A percentile compares a stretch with the other conserved stretches of the same genome.
phyloP scores from a whole-genome alignment of 176 grass and related monocot species.

The Carex littledalei region DNA sequence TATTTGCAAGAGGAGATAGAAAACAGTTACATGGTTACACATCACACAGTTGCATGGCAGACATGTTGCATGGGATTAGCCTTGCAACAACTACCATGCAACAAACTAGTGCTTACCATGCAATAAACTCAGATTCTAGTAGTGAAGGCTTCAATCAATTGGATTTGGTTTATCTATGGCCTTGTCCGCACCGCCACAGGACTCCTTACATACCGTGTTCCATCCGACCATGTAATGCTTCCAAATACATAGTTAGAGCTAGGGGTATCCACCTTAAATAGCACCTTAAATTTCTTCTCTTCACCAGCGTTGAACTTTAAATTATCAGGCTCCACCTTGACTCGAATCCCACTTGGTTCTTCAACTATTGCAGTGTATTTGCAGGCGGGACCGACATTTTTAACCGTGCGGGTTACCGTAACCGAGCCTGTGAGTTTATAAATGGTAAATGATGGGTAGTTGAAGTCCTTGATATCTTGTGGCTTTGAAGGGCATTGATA shows the following conservation, averaged over 20 bases:
- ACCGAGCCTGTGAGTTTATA: background rate
- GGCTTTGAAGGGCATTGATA: slow-evolving; percentile 40
- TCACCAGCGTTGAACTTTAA: slow-evolving; percentile 40
- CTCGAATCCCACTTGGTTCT: slow-evolving; percentile 39
- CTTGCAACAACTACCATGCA: too few relatives aligned
- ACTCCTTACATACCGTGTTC: slow-evolving; percentile 42
- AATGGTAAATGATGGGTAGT: slow-evolving; percentile 58
- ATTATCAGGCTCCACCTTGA: slow-evolving; percentile 33
- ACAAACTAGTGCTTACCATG: too few relatives aligned
- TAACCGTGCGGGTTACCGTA: slow-evolving; percentile 29
- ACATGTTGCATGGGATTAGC: too few relatives aligned
- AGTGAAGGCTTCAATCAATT: background rate
- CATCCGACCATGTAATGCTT: slow-evolving; percentile 50
- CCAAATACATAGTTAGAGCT: slow-evolving; percentile 37
- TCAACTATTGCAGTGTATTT: slow-evolving; percentile 36
- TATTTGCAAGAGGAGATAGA: too few relatives aligned
- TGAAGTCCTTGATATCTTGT: slow-evolving; percentile 37
- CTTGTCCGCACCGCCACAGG: slow-evolving; percentile 31
- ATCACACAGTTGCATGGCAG: too few relatives aligned
- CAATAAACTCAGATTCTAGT: too few relatives aligned
- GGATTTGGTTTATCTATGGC: background rate
- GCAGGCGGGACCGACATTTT: slow-evolving; percentile 38
- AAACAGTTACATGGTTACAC: too few relatives aligned
- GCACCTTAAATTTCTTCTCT: slow-evolving; percentile 53
- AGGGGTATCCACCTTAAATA: background rate